Percentiles rank a stretch among this genome's conserved stretches.
Conservation (phyloP, 352 stramenopile species). For the Pythium aquatile region DNA sequence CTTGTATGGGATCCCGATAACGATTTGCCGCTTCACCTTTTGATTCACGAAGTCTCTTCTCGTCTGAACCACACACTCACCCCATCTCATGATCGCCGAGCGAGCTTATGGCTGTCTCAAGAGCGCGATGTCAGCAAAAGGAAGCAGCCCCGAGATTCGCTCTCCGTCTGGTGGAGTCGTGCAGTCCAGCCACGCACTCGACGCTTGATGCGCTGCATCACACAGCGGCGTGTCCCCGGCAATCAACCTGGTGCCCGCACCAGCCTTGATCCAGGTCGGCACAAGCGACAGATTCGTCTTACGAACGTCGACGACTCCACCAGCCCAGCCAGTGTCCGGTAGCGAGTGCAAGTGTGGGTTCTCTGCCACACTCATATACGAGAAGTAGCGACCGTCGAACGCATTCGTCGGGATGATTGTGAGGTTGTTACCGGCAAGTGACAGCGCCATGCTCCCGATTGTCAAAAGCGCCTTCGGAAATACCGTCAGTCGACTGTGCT, state of each 20-base stretch:
- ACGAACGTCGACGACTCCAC: neutral
- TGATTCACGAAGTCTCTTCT: too few species aligned
- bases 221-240: conserved; percentile 10
- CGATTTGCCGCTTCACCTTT: too few species aligned
- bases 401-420: neutral
- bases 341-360: neutral
- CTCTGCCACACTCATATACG: conserved; percentile 1
- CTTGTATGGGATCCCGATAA: too few species aligned
- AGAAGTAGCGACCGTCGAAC: neutral
- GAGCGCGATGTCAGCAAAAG: neutral
- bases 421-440: conserved; percentile 15
- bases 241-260: neutral
- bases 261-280: neutral
- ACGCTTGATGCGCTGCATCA: neutral
- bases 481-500: conserved; percentile 6
- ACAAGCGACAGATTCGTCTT: neutral
- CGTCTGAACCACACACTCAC: too few species aligned
- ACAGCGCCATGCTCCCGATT: neutral
- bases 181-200: neutral
- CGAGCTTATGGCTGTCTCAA: conserved; percentile 4
- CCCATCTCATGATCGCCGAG: neutral
- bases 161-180: neutral
- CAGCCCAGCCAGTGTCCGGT: neutral
- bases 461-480: neutral
- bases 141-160: conserved; percentile 5